Conservation (phyloP, 1,284 basidiomycete genomes). For the Moesziomyces globuligerus region DNA sequence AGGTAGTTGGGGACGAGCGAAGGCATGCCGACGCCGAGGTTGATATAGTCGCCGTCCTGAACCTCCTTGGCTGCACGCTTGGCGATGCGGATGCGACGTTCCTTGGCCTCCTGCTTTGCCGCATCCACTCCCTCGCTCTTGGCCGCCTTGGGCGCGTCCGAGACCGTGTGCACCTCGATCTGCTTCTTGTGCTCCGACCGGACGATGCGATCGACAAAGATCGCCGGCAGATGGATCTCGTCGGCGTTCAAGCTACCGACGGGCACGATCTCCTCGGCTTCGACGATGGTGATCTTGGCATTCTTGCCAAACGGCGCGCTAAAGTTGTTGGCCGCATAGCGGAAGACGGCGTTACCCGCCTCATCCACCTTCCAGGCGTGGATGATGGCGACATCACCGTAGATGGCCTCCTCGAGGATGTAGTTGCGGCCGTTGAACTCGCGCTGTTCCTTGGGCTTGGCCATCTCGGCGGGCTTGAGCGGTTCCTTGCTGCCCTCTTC, state of each 20-base stretch:
- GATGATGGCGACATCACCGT: constrained; percentile 88
- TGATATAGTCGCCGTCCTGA: constrained; percentile 63
- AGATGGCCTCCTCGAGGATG: constrained; percentile 86
- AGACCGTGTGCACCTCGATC: constrained; percentile 58
- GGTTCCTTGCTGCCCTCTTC: constrained; percentile 36
- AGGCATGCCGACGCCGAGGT: constrained; percentile 65
- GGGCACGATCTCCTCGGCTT: constrained; percentile 64
- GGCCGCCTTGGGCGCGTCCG: constrained; percentile 39
- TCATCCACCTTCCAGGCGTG: constrained; percentile 96
- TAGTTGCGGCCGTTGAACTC: constrained; percentile 84
- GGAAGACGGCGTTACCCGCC: constrained; percentile 69
- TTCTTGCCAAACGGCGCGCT: constrained; percentile 62
- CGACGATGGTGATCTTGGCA: constrained; percentile 62
- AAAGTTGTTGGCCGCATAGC: constrained; percentile 64
- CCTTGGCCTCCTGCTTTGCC: constrained; percentile 46
- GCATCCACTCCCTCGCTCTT: constrained; percentile 6
- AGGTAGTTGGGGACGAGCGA: constrained; percentile 62
- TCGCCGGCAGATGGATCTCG: constrained; percentile 60
- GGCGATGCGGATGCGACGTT: constrained; percentile 48
- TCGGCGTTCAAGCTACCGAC: constrained; percentile 55
- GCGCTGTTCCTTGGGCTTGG: constrained; percentile 76
- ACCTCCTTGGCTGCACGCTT: constrained; percentile 61
- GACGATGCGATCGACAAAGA: constrained; percentile 63
- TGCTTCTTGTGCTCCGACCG: constrained; percentile 48
- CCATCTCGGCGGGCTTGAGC: constrained; percentile 62